phyloP scores from a whole-genome alignment of 257 asterid species.

The Phtheirospermum japonicum region DNA sequence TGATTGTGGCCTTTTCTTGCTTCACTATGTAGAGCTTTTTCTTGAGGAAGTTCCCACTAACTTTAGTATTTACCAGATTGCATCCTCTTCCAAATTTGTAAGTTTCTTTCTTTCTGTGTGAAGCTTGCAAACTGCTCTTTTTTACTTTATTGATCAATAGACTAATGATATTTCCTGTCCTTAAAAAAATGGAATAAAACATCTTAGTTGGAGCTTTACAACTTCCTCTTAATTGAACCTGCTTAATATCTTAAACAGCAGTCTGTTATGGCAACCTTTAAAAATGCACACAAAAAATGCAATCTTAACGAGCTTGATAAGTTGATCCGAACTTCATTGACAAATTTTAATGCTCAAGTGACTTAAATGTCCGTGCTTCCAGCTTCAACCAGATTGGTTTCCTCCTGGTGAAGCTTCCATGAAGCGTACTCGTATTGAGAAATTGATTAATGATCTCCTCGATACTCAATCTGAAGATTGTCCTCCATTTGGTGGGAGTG shows the following conservation, averaged over 20 bases:
- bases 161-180: background rate
- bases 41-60: slow-evolving; percentile 69
- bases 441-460: slow-evolving; percentile 60
- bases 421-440: slow-evolving; percentile 67
- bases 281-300: no score
- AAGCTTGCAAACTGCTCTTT: slow-evolving; percentile 15
- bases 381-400: slow-evolving; percentile 80
- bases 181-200: background rate
- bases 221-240: background rate
- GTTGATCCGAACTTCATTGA: background rate
- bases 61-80: slow-evolving; percentile 64
- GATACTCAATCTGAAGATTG: slow-evolving; percentile 43
- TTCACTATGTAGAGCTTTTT: slow-evolving; percentile 86
- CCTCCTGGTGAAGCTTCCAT: slow-evolving; percentile 74
- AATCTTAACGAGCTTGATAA: background rate
- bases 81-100: slow-evolving; percentile 64
- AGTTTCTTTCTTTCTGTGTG: slow-evolving; percentile 35
- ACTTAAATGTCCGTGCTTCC: slow-evolving; percentile 30
- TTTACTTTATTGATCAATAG: slow-evolving; percentile 6
- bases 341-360: slow-evolving; percentile 20
- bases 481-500: slow-evolving; percentile 41
- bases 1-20: slow-evolving; percentile 96
- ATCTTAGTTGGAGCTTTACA: background rate
- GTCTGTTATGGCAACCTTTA: background rate
- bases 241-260: background rate